phyloP scores from a whole-genome alignment of 2,329 filamentous ascomycete species.

The Paramyrothecium sp. region DNA sequence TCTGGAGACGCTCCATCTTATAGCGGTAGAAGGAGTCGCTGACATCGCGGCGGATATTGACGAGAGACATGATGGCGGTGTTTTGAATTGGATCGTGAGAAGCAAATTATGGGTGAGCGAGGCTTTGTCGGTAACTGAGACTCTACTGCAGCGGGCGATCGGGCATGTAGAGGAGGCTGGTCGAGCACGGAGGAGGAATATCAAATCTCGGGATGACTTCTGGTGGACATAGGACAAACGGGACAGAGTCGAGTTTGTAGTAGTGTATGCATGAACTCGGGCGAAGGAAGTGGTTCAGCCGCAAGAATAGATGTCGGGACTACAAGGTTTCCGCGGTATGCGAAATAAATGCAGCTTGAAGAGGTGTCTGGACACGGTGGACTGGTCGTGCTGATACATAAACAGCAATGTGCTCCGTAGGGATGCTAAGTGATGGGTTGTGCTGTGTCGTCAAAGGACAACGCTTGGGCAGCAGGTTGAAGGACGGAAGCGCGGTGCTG shows the following conservation, averaged over 20 bases:
- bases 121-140: not conserved
- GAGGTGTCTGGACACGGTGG: constrained; percentile 92
- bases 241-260: constrained; percentile 44
- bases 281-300: constrained; percentile 64
- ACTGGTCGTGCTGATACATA: constrained; percentile 97
- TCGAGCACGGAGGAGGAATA: constrained; percentile 40
- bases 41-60: constrained; percentile 98
- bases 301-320: constrained; percentile 85
- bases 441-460: constrained; percentile 12
- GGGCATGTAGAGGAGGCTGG: constrained; percentile 28
- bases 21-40: constrained; percentile 99
- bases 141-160: not conserved
- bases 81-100: constrained; percentile 13
- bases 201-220: constrained; percentile 54
- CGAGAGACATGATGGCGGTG: constrained; percentile 81
- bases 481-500: too few species aligned
- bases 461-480: too few species aligned
- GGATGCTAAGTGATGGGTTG: constrained; percentile 26
- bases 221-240: constrained; percentile 56
- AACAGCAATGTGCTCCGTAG: constrained; percentile 56
- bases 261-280: constrained; percentile 58
- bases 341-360: constrained; percentile 97
- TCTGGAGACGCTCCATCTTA: constrained; percentile 99
- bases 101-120: not conserved
- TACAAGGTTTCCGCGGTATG: constrained; percentile 92